phyloP scores from a whole-genome alignment of 2,329 filamentous ascomycete species.

The Epichloe gansuensis region DNA sequence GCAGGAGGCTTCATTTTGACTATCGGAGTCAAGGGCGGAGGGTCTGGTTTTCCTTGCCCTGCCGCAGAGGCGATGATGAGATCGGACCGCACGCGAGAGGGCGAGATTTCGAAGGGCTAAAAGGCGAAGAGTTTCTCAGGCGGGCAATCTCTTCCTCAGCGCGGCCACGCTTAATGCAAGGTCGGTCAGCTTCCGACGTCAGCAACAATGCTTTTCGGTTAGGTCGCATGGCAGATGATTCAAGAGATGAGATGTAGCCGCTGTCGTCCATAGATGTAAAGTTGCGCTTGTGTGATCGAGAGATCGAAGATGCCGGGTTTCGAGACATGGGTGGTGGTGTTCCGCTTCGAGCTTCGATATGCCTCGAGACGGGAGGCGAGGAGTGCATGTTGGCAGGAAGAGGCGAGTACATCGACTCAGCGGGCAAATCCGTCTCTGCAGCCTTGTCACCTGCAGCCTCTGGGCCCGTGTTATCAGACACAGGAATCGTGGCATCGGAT shows the following conservation, averaged over 20 bases:
- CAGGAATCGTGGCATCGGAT: constrained; percentile 66
- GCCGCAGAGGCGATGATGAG: constrained; percentile 59
- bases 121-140: constrained; percentile 82
- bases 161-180: constrained; percentile 72
- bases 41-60: constrained; percentile 44
- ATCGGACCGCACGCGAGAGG: constrained; percentile 39
- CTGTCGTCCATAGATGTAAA: constrained; percentile 77
- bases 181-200: constrained; percentile 70
- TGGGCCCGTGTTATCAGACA: constrained; percentile 50
- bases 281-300: constrained; percentile 62
- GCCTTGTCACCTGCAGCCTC: constrained; percentile 36
- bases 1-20: constrained; percentile 61
- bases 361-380: constrained; percentile 69
- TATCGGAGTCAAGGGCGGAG: constrained; percentile 69
- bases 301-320: constrained; percentile 49
- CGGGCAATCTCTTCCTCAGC: constrained; percentile 94
- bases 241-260: constrained; percentile 91
- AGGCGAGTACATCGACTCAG: constrained; percentile 53
- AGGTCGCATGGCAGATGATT: constrained; percentile 75
- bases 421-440: constrained; percentile 25
- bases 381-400: constrained; percentile 65
- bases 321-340: constrained; percentile 64
- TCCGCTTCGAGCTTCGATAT: constrained; percentile 46
- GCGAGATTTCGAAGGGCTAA: constrained; percentile 69
- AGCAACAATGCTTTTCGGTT: constrained; percentile 51